Evolutionary conservation across 192 early-diverging fungal genomes (phyloP).

Genomic region (Coemansia sp.): DNA sequence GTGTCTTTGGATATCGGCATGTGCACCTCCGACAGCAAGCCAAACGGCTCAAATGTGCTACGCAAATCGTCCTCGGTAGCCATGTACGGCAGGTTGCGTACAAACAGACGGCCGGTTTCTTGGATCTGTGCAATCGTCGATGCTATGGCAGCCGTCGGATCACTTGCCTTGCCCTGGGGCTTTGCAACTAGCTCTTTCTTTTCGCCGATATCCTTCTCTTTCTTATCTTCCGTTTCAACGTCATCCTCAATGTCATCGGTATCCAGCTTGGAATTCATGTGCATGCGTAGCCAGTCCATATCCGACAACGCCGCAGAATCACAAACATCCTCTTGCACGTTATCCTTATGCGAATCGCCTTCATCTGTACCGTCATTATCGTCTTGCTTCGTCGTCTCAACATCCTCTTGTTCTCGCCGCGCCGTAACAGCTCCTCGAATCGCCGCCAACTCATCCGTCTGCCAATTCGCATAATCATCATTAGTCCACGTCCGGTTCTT

Average conservation of each 20-base stretch:
- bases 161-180: conserved; percentile 10
- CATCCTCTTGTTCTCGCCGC: conserved; percentile 49
- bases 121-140: conserved; percentile 69
- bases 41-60: conserved; percentile 79
- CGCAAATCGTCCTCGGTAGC: conserved; percentile 87
- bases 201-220: neutral
- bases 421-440: conserved; percentile 34
- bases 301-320: conserved; percentile 53
- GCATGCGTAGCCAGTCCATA: conserved; percentile 66
- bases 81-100: conserved; percentile 90
- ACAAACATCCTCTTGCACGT: conserved; percentile 35
- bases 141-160: conserved; percentile 25
- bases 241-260: neutral
- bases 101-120: conserved; percentile 93
- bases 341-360: neutral
- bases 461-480: conserved; percentile 67
- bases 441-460: conserved; percentile 38
- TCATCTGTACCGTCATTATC: neutral
- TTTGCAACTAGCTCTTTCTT: conserved; percentile 2
- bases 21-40: conserved; percentile 90
- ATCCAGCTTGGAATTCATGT: conserved; percentile 58
- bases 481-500: conserved; percentile 86
- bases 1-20: conserved; percentile 92
- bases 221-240: conserved; percentile 4
- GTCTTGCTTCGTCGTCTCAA: conserved; percentile 46